phyloP scores from a whole-genome alignment of 192 early-diverging fungal species.

The Diversispora epigaea region DNA sequence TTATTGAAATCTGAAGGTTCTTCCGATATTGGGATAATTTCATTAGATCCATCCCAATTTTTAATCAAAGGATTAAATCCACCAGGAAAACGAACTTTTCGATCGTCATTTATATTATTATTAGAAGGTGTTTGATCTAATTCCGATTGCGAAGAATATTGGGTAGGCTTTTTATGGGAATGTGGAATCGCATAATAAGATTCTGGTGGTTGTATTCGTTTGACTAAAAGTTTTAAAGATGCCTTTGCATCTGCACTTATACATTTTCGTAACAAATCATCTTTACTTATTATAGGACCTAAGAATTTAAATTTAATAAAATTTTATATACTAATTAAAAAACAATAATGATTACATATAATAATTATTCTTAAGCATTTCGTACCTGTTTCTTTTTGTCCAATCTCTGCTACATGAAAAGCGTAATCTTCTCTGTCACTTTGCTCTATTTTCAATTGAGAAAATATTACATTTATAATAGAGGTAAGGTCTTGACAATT shows the following conservation, averaged over 20 bases:
- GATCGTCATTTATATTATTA: not conserved
- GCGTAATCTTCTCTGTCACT: constrained; percentile 6
- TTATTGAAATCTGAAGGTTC: not conserved
- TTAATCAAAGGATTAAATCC: constrained; percentile 6
- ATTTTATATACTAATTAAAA: not conserved
- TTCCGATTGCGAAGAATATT: not conserved
- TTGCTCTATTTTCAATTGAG: not conserved
- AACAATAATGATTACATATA: not conserved
- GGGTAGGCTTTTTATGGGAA: not conserved
- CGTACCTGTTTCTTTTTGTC: constrained; percentile 3
- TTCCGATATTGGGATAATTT: not conserved
- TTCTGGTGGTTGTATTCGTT: not conserved
- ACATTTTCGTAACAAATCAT: constrained; percentile 17
- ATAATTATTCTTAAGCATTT: not conserved
- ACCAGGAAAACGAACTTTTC: not conserved
- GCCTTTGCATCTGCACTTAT: not conserved
- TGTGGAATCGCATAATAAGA: not conserved
- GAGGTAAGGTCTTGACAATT: constrained; percentile 35
- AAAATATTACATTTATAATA: constrained; percentile 43
- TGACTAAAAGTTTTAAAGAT: constrained; percentile 19
- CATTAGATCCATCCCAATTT: not conserved
- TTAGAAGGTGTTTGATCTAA: not conserved
- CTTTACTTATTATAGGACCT: constrained; percentile 11
- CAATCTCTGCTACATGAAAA: constrained; percentile 12
- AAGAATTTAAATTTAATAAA: not conserved